Evolutionary conservation across 495 filamentous ascomycete genomes (phyloP), one percentile per base, ranked within the genome.

Genomic region (Durotheca rogersii): DNA sequence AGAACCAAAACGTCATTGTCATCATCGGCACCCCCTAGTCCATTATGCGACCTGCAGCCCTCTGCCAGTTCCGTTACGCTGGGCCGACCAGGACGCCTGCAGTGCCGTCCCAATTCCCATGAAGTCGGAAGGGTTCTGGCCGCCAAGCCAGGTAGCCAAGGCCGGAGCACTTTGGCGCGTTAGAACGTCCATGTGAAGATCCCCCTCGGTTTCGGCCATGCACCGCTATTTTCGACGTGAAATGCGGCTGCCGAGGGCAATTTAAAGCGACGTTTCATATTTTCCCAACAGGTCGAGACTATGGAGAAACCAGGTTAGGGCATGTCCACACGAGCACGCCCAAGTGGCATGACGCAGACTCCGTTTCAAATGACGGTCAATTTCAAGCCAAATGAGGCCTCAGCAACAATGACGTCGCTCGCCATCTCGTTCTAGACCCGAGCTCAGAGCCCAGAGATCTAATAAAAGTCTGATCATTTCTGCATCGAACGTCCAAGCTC

Each of bases 381-480:
- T 48, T 44, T 21, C 48, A 52, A 48, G 49, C 49, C 36, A 58
- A 41, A 12, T 23, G 32, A 35, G 32, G 32, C 32, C 32, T 35
- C 32, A 16, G 4, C 5, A n/a, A n/a, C 11, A 16, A 16, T 35
- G 32, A 35, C 32, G 32, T 35, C 15, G 32, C 12, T 16, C 32
- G 4, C 32, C 4, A 59, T 45, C 44, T 59, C 34, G 40, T 18
- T 23, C n/a, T 6, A 5, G 5, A 4, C 32, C 6, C 21, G 11
- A 33, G 10, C 5, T 44, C 12, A 11, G 23, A 35, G n/a, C n/a
- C n/a, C n/a, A n/a, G n/a, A n/a, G n/a, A 45, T 53, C 56, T 36
- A 50, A 53, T 59, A 59, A 59, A 58, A 21, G 12, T 52, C 48
- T 18, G 18, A 31, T n/a, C 36, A 52, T 52, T 38, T 52, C 48